These are phyloP conservation scores for Tephrocybe sp. DNA, from an alignment of 768 basidiomycete genomes.

Conservation along the genomic window DNA sequence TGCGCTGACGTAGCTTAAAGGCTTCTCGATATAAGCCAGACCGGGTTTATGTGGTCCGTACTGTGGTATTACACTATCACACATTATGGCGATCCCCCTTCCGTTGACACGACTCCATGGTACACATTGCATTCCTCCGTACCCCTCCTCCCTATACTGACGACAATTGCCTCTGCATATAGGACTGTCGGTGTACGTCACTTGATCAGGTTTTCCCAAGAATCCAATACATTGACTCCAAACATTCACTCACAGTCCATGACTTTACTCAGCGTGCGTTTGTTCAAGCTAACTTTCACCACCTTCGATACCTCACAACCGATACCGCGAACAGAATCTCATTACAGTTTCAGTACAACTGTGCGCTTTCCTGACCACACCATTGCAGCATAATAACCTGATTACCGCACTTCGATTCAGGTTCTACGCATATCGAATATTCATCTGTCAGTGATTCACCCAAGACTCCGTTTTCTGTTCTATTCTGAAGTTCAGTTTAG, in stretches of 20 bases:
- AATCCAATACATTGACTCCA: not conserved
- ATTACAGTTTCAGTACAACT: not conserved
- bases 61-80: constrained; percentile 7
- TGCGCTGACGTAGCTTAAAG: not conserved
- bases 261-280: not conserved
- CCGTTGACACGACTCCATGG: constrained; percentile 6
- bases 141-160: no score
- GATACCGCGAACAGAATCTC: no score
- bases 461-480: not conserved
- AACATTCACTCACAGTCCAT: not conserved
- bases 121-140: not conserved
- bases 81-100: constrained; percentile 3
- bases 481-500: not conserved
- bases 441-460: not conserved
- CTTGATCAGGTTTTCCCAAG: no score
- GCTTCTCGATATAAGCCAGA: constrained; percentile 7
- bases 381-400: not conserved
- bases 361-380: not conserved
- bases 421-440: constrained; percentile 3
- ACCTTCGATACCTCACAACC: no score
- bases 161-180: no score
- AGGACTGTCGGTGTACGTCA: no score
- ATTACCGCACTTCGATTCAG: not conserved
- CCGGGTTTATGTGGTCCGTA: constrained; percentile 10
- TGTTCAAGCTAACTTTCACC: not conserved